A percentile compares a stretch with the other conserved stretches of the same genome.
Conservation (phyloP, 2,329 filamentous ascomycete species). For the Paecilomyces dactylethromorphus region DNA sequence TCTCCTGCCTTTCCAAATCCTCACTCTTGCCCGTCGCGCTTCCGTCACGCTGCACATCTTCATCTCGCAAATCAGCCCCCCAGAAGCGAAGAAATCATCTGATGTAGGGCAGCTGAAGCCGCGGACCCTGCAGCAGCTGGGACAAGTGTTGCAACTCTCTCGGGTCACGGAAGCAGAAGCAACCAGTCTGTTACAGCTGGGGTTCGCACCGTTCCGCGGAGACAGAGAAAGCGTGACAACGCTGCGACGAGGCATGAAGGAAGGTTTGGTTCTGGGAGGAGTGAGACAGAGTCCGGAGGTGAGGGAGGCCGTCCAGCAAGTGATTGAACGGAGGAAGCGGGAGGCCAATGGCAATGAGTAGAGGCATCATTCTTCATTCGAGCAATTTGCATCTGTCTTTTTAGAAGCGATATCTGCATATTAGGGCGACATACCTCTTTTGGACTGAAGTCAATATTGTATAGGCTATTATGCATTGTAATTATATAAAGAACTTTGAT, state of each 20-base stretch:
- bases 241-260: constrained; percentile 66
- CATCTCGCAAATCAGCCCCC: constrained; percentile 70
- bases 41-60: constrained; percentile 77
- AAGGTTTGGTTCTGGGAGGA: constrained; percentile 83
- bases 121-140: constrained; percentile 58
- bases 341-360: constrained; percentile 7
- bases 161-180: constrained; percentile 63
- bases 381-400: neutral
- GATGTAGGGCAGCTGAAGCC: constrained; percentile 23
- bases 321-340: constrained; percentile 54
- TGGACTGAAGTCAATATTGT: neutral
- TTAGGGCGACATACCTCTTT: too few relatives aligned
- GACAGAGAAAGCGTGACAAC: constrained; percentile 59
- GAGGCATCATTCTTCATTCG: neutral
- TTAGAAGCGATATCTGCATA: neutral
- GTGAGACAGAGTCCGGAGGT: constrained; percentile 76
- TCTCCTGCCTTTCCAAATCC: constrained; percentile 73
- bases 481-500: neutral
- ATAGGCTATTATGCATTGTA: neutral
- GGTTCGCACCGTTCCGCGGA: constrained; percentile 74
- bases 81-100: constrained; percentile 44
- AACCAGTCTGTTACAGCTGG: constrained; percentile 63
- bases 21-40: constrained; percentile 67
- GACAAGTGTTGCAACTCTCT: constrained; percentile 57
- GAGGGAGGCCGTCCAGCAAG: constrained; percentile 65